Evolutionary conservation across 805 yeast genomes (phyloP), one percentile per base, ranked within the genome.

Genomic region (Metschnikowia sp.): DNA sequence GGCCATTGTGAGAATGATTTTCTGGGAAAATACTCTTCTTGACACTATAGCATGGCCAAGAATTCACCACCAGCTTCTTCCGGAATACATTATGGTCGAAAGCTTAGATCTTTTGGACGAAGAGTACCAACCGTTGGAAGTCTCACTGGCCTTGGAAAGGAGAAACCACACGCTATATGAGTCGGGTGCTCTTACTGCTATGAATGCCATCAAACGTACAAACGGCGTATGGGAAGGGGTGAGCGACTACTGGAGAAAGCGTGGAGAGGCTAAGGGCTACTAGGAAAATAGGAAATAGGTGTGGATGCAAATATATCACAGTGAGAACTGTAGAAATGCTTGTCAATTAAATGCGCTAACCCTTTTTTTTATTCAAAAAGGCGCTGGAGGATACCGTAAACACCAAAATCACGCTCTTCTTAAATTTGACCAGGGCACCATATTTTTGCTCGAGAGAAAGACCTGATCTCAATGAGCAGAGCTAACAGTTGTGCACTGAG

Each of bases 211-310:
- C 28, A 59, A 58, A 35, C 83, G 82, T 78, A 39, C 51, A 10
- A 72, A 49, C 49, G 68, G 44, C 1, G 57, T 64, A 36, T 66
- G 85, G 69, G 79, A 81, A 44, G 97, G 96, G 1, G 96, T 90
- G 10, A 76, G 89, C 56, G 98, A 92, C 63, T 88, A 68, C 63
- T 92, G 97, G 96, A 73, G 98, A 48, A 91, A 91, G 62, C 68
- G 84, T 40, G 96, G 95, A 8, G 74, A 68, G 37, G 86, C 90
- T 11, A 81, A 77, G 45, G 94, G 89, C 0, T 83, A 79, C 52
- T 85, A 57, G 37, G 12, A 22, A 10, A 32, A 8, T 32, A 32
- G 32, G 12, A 31, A 12, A 31, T 8, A n/a, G 11, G n/a, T 32
- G 33, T 32, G 33, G 33, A 11, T 11, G 22, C 22, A 22, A 22